These are phyloP conservation scores for Forsythia suspensa DNA, from an alignment of 257 asterid genomes.

Conservation along the genomic window DNA sequence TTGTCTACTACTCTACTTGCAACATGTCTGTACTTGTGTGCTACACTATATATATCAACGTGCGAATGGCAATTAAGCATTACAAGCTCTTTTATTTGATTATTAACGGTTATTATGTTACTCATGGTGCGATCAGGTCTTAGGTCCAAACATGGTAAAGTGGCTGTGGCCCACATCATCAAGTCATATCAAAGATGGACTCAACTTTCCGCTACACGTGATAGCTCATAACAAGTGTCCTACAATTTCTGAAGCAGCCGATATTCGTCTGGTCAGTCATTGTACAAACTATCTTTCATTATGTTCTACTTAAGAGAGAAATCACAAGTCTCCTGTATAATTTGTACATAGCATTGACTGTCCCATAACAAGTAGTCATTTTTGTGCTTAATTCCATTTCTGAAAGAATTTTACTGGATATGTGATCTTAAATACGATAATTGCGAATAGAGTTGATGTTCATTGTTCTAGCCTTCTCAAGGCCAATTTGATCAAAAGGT, in stretches of 20 bases:
- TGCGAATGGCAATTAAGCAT: background rate
- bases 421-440: background rate
- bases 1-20: background rate
- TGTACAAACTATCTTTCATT: background rate
- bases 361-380: background rate
- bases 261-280: background rate
- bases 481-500: background rate
- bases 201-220: conserved; percentile 67
- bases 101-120: background rate
- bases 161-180: conserved; percentile 82
- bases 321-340: background rate
- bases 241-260: background rate
- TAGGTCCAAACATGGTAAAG: conserved; percentile 79
- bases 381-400: background rate
- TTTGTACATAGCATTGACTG: conserved; percentile 10
- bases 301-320: background rate
- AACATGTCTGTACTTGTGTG: background rate
- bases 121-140: conserved; percentile 41
- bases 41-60: background rate
- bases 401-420: background rate
- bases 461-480: background rate
- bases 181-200: conserved; percentile 82
- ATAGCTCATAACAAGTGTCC: conserved; percentile 29
- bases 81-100: background rate
- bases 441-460: background rate